Percentiles rank a stretch among this genome's conserved stretches.
These are phyloP conservation scores for Rhodomyrtus tomentosa DNA, from an alignment of 345 rosid species.

Conservation along the genomic window DNA sequence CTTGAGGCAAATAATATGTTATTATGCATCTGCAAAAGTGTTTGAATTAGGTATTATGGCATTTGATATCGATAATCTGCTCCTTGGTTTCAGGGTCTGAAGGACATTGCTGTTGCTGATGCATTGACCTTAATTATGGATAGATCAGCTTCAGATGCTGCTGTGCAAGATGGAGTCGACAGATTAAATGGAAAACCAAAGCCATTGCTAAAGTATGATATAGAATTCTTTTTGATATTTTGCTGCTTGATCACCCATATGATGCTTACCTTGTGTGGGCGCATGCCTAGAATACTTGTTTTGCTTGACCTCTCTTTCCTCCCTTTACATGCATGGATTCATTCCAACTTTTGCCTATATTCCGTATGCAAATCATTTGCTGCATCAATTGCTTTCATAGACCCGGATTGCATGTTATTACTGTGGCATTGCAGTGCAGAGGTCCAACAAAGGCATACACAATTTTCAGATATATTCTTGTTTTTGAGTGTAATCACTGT, in stretches of 20 bases:
- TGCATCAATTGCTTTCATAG: background rate
- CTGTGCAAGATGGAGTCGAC: constrained; percentile 7
- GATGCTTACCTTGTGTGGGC: background rate
- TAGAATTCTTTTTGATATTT: background rate
- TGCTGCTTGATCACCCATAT: background rate
- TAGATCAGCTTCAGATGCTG: constrained; percentile 11
- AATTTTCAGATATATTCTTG: background rate
- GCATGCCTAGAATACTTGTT: background rate
- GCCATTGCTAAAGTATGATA: constrained; percentile 24
- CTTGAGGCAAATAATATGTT: background rate
- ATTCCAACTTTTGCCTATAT: background rate
- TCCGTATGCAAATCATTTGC: background rate
- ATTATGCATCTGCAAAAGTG: background rate
- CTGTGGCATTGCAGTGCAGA: background rate
- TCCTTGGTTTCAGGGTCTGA: constrained; percentile 37
- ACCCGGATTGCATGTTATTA: background rate
- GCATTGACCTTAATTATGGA: constrained; percentile 3
- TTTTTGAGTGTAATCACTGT: background rate
- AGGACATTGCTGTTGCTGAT: constrained; percentile 36
- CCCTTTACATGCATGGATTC: background rate
- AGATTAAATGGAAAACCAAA: constrained; percentile 15
- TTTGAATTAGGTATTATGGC: background rate
- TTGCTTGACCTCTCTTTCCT: background rate
- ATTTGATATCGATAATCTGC: background rate
- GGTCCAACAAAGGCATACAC: background rate